Percentiles rank a stretch among this genome's conserved stretches.
Evolutionary conservation across 371 early-diverging fungal species (phyloP).

Genomic region (Mucor circinelloides): DNA sequence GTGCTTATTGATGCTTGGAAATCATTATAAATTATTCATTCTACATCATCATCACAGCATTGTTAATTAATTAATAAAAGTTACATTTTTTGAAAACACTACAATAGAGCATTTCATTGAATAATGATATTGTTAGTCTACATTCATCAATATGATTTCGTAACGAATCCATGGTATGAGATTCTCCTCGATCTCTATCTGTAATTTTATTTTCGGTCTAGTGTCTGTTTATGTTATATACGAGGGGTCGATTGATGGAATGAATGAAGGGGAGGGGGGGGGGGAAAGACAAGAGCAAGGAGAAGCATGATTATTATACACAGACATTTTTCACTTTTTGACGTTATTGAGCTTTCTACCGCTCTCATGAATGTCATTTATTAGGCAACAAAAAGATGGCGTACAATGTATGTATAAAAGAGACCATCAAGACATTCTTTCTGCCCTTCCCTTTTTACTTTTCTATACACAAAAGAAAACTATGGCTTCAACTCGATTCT

Average conservation of each 20-base stretch:
- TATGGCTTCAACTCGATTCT: not conserved
- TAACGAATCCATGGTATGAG: not conserved
- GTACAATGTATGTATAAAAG: not conserved
- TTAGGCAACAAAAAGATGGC: not conserved
- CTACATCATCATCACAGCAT: not conserved
- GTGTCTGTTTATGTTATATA: not conserved
- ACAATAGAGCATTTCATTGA: not conserved
- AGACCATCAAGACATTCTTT: not conserved
- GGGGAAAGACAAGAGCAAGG: not conserved
- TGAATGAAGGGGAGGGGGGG: not conserved
- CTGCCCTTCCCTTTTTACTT: not conserved
- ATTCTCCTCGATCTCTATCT: not conserved
- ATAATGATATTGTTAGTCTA: not conserved
- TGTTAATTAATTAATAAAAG: not conserved
- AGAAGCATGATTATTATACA: not conserved
- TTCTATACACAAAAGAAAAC: not conserved
- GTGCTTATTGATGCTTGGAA: constrained; percentile 70
- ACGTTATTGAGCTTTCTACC: not conserved
- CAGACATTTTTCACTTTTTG: not conserved
- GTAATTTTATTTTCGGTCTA: not conserved
- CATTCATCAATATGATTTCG: not conserved
- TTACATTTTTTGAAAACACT: constrained; percentile 1
- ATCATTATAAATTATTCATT: constrained; percentile 38
- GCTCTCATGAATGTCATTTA: not conserved
- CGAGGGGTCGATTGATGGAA: not conserved